A percentile compares a stretch with the other conserved stretches of the same genome.
Conservation (phyloP, 1,284 basidiomycete species). For the Athelia psychrophila region DNA sequence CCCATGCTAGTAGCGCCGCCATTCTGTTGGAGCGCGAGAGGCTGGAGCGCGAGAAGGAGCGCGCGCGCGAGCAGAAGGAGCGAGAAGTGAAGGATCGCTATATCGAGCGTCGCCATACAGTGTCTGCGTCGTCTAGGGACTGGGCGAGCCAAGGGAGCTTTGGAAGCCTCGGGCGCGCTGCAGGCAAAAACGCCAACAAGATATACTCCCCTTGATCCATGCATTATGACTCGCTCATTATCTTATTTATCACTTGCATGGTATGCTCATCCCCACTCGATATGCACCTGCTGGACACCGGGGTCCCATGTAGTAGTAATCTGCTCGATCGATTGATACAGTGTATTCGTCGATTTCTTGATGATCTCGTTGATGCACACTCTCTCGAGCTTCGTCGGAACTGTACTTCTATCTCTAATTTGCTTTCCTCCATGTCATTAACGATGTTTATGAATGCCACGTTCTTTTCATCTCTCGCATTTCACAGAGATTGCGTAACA, state of each 20-base stretch:
- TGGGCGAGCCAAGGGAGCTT: no score
- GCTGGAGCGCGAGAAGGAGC: background rate
- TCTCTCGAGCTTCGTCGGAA: background rate
- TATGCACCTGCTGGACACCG: background rate
- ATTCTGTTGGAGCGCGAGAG: background rate
- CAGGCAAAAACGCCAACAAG: no score
- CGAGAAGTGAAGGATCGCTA: no score
- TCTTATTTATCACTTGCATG: no score
- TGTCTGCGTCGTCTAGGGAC: no score
- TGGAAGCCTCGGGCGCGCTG: no score
- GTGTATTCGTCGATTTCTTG: background rate
- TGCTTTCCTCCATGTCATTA: background rate
- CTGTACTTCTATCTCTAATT: background rate
- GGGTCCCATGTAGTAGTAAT: background rate
- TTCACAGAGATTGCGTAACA: no score
- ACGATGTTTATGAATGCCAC: slow-evolving; percentile 1
- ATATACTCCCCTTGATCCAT: no score
- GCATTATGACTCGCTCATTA: no score
- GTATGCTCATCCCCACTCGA: no score
- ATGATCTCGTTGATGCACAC: background rate
- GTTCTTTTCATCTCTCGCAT: background rate
- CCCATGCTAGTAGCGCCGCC: slow-evolving; percentile 2
- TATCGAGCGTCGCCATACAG: no score
- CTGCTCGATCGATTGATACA: background rate
- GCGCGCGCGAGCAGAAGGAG: background rate